Evolutionary conservation across 768 basidiomycete genomes (phyloP).

Genomic region (Collybia nuda): DNA sequence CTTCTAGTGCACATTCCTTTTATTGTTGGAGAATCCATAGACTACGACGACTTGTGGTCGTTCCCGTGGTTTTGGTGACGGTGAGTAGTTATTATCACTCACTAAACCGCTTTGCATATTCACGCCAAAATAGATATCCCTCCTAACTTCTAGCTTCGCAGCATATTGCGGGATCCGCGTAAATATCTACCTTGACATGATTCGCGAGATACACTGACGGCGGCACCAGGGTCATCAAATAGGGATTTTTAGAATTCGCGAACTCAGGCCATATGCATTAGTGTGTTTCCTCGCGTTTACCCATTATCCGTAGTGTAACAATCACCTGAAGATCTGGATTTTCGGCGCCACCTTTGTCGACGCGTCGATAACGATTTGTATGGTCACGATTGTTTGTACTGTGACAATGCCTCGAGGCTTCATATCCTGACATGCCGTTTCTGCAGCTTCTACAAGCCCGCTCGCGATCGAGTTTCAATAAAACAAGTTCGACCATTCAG

Average conservation of each 20-base stretch:
- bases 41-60: conserved; percentile 1
- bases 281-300: background rate
- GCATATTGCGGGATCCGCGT: conserved; percentile 8
- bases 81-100: conserved; percentile 1
- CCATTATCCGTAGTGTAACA: background rate
- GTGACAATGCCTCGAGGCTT: too few relatives aligned
- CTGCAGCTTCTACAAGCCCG: conserved; percentile 3
- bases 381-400: conserved; percentile 12
- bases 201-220: background rate
- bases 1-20: conserved; percentile 13
- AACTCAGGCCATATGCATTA: conserved; percentile 3
- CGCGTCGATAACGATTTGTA: conserved; percentile 8
- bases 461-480: background rate
- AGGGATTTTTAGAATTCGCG: background rate
- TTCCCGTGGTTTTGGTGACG: conserved; percentile 7
- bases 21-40: conserved; percentile 11
- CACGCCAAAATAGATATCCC: conserved; percentile 3
- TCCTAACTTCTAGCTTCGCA: conserved; percentile 4
- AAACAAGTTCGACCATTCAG: conserved; percentile 1
- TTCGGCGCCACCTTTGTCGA: conserved; percentile 7
- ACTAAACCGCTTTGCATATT: background rate
- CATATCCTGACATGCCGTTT: background rate
- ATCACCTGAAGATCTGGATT: conserved; percentile 10
- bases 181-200: background rate
- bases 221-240: conserved; percentile 2